These are phyloP conservation scores for Colletotrichum sp. DNA, from an alignment of 2,329 filamentous ascomycete genomes.

Conservation along the genomic window DNA sequence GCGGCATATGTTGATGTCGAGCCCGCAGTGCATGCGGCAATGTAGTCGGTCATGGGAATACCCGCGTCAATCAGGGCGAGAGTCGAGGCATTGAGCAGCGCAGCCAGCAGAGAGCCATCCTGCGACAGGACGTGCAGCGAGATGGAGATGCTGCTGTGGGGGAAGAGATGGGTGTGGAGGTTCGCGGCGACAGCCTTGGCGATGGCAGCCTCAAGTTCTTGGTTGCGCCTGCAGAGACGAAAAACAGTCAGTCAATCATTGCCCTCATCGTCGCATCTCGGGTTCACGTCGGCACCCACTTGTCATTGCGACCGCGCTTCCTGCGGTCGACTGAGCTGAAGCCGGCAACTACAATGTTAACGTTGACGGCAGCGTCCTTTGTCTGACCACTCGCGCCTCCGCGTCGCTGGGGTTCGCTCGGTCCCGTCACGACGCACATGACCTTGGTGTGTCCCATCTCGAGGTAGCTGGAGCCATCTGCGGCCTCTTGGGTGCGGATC, in stretches of 20 bases:
- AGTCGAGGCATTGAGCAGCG: slow-evolving; percentile 88
- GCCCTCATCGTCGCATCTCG: neutral
- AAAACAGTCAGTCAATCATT: neutral
- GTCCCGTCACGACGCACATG: slow-evolving; percentile 89
- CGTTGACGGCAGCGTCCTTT: slow-evolving; percentile 71
- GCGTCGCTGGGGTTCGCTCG: slow-evolving; percentile 65
- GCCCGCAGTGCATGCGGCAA: slow-evolving; percentile 87
- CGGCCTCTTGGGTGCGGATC: slow-evolving; percentile 89
- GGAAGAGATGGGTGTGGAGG: slow-evolving; percentile 87
- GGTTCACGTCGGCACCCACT: slow-evolving; percentile 55
- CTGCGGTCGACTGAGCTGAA: slow-evolving; percentile 89
- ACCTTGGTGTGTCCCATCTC: slow-evolving; percentile 98
- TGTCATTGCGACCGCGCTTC: slow-evolving; percentile 76
- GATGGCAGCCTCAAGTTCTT: slow-evolving; percentile 83
- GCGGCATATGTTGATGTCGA: slow-evolving; percentile 71
- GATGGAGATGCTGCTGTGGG: slow-evolving; percentile 83
- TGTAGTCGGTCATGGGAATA: slow-evolving; percentile 92
- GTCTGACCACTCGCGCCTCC: slow-evolving; percentile 31
- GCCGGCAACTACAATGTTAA: slow-evolving; percentile 84
- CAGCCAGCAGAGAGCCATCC: slow-evolving; percentile 88
- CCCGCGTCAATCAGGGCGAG: slow-evolving; percentile 94
- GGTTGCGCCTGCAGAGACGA: slow-evolving; percentile 65
- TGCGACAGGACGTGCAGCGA: slow-evolving; percentile 87
- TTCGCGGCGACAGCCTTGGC: slow-evolving; percentile 77
- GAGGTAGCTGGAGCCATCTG: slow-evolving; percentile 91